A percentile compares a stretch with the other conserved stretches of the same genome.
phyloP scores from a whole-genome alignment of 2,329 filamentous ascomycete species.

The Cladorrhinum sp. region DNA sequence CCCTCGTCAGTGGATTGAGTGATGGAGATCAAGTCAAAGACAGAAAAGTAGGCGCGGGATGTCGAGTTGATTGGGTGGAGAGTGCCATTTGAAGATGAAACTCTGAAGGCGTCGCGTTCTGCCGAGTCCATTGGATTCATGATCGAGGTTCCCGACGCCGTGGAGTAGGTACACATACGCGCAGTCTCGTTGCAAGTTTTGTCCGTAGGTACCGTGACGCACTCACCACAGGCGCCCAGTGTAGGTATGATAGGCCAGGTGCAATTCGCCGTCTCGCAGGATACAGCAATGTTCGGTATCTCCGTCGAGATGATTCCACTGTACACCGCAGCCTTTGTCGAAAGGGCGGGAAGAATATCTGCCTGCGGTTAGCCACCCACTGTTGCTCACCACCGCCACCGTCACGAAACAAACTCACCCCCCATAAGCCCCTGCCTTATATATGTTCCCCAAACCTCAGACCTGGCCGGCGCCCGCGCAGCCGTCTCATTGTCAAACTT shows the following conservation, averaged over 20 bases:
- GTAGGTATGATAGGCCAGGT: conserved; percentile 37
- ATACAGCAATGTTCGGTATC: conserved; percentile 27
- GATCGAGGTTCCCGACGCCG: conserved; percentile 31
- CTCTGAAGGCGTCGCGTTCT: conserved; percentile 31
- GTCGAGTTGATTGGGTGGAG: conserved; percentile 17
- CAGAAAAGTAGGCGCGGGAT: conserved; percentile 33
- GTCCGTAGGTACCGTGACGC: conserved; percentile 20
- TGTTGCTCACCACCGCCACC: neutral
- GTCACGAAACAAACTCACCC: conserved; percentile 3
- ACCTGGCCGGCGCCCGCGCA: conserved; percentile 32
- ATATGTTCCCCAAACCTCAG: conserved; percentile 37
- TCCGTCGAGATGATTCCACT: conserved; percentile 36
- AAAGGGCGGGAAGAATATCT: conserved; percentile 29
- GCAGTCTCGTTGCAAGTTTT: conserved; percentile 23
- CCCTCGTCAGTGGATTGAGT: conserved; percentile 22
- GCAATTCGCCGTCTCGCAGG: conserved; percentile 35
- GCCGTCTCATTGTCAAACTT: conserved; percentile 22
- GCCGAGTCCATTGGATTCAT: conserved; percentile 18
- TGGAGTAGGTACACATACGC: conserved; percentile 32
- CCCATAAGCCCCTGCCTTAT: conserved; percentile 23
- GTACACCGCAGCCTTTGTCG: conserved; percentile 39
- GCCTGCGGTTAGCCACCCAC: neutral
- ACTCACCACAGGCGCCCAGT: conserved; percentile 37
- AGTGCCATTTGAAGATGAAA: conserved; percentile 29
- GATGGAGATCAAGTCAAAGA: conserved; percentile 36